Base-by-base conservation (phyloP, 176 grass and related monocot genomes). In the Carex scoparia region DNA sequence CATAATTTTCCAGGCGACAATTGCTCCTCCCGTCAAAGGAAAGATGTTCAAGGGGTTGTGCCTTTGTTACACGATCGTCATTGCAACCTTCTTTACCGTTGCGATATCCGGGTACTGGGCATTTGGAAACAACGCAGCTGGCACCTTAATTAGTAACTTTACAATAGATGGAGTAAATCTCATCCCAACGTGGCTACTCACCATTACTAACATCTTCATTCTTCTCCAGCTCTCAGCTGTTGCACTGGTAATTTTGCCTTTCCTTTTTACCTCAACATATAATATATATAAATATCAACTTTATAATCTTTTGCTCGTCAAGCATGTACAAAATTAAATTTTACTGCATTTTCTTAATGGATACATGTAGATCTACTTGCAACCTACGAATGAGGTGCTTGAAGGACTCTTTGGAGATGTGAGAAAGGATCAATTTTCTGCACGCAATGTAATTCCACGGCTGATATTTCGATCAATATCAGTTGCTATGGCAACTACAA, bases 21-120 rank as follows among this genome's bases (percentile, higher is more conserved):
- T 92, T 54, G 91, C 90, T 3, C 84, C 88, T 51, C 93, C 96
- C 1, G 90, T 99, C 42, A 99, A 85, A n/a, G 91, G 96, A 5
- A 94, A 99, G 90, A 95, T 99, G 96, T 99, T 99, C 87, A 94
- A 90, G 81, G 96, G 93, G 0, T 77, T 99, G 61, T 88, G 84
- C 59, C 88, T 95, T 48, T 94, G 96, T 89, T 99, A 99, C 65
- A 33, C 81, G 0, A 87, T 94, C 57, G 96, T 95, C 48, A 65
- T 95, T 7, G 84, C 81, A 4, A 94, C 96, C 8, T 99, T 99
- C 96, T 92, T 99, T 84, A 95, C 90, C 66, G 93, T 99, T 74
- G 88, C 91, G n/a, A 89, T 95, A 55, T 92, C 96, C 0, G 96
- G 96, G 62, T 99, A 99, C 85, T 99, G 96, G 93, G 96, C 93